Evolutionary conservation across 805 yeast genomes (phyloP).

Genomic region (Myxozyma sirexii): DNA sequence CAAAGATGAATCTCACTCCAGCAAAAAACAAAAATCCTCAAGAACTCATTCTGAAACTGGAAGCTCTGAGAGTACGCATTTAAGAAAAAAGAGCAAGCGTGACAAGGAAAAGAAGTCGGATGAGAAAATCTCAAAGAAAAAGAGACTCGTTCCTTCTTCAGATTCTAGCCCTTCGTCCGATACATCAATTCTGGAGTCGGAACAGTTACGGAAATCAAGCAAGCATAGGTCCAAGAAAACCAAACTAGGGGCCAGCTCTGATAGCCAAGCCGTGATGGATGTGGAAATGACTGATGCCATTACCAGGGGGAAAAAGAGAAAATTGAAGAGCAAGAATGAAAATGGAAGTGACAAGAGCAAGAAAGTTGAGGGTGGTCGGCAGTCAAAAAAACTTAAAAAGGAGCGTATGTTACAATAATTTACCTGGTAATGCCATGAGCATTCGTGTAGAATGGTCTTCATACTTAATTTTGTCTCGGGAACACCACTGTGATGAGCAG

Average conservation of each 20-base stretch:
- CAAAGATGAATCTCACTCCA: constrained; percentile 25
- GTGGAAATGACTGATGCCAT: constrained; percentile 30
- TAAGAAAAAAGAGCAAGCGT: too few species aligned
- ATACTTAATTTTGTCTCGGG: too few species aligned
- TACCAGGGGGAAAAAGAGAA: constrained; percentile 37
- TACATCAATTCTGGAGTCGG: background rate
- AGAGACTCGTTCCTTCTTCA: too few species aligned
- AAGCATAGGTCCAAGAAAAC: background rate
- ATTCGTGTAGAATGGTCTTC: too few species aligned
- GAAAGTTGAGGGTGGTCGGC: constrained; percentile 12
- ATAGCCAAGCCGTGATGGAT: background rate
- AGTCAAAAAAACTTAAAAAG: background rate
- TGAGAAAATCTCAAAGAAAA: too few species aligned
- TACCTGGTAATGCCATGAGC: background rate
- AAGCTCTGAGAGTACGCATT: too few species aligned
- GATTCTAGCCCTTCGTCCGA: background rate
- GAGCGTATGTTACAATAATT: background rate
- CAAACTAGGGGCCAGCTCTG: background rate
- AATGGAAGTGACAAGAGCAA: constrained; percentile 39
- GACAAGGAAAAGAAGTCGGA: too few species aligned
- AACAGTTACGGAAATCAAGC: background rate
- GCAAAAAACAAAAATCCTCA: constrained; percentile 8
- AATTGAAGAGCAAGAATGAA: constrained; percentile 42
- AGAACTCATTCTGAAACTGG: background rate
- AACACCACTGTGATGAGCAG: too few species aligned